Conservation (phyloP, 345 rosid genomes). For the Melaleuca alternifolia region DNA sequence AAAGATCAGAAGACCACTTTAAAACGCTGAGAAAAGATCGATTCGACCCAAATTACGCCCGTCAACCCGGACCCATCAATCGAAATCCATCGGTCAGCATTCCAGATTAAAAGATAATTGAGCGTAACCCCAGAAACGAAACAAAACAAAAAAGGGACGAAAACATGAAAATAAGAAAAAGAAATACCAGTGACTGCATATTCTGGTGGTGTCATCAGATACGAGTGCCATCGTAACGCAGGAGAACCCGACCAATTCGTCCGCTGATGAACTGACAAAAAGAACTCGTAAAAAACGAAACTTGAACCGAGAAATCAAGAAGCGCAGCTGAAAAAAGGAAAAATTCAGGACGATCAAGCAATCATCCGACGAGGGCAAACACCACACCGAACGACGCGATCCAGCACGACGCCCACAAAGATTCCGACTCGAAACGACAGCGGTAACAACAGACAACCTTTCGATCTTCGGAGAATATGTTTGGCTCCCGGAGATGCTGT, state of each 20-base stretch:
- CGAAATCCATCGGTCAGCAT: neutral
- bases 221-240: slow-evolving; percentile 38
- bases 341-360: neutral
- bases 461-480: neutral
- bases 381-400: neutral
- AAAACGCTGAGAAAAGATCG: neutral
- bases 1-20: neutral
- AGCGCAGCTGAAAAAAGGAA: neutral
- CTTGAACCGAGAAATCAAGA: neutral
- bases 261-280: neutral
- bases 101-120: neutral
- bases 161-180: neutral
- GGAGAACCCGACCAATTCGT: neutral
- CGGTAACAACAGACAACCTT: neutral
- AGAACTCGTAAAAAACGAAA: neutral
- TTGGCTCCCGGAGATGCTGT: neutral
- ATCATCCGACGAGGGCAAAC: neutral
- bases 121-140: neutral
- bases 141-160: neutral
- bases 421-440: neutral
- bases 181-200: slow-evolving; percentile 79
- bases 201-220: slow-evolving; percentile 49
- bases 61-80: neutral
- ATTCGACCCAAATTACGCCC: neutral
- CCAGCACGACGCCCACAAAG: neutral